phyloP scores from a whole-genome alignment of 148 eudicot genomes.

The Suaeda aralocaspica region DNA sequence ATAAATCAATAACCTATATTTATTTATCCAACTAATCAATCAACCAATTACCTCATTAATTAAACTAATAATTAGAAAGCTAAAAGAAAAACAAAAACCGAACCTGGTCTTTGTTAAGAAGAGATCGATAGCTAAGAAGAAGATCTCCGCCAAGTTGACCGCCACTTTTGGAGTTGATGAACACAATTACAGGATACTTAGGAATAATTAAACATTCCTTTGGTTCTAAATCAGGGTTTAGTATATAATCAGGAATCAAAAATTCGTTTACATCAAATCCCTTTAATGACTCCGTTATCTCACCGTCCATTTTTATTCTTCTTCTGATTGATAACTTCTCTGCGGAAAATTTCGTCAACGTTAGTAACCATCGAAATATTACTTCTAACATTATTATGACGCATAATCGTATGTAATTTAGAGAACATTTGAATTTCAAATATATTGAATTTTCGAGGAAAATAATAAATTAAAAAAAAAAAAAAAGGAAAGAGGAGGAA shows the following conservation, averaged over 20 bases:
- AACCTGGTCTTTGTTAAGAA: slow-evolving; percentile 77
- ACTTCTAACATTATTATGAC: no score
- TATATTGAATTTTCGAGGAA: no score
- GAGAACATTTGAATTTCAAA: no score
- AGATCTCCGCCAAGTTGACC: slow-evolving; percentile 94
- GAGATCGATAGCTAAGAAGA: slow-evolving; percentile 63
- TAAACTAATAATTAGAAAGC: no score
- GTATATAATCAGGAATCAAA: slow-evolving; percentile 64
- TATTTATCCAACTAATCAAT: not conserved
- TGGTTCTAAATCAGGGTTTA: slow-evolving; percentile 33
- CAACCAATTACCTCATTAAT: not conserved
- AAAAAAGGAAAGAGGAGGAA: no score
- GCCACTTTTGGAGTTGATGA: slow-evolving; percentile 89
- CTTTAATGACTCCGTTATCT: no score
- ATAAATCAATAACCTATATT: slow-evolving; percentile 68
- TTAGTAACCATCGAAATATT: no score
- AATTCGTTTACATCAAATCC: slow-evolving; percentile 67
- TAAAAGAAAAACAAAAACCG: no score
- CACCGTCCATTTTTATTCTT: slow-evolving; percentile 17
- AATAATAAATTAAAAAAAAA: no score
- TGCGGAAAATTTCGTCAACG: no score
- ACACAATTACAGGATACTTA: slow-evolving; percentile 69
- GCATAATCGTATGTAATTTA: no score
- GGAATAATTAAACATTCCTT: slow-evolving; percentile 39
- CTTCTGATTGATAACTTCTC: no score